Evolutionary conservation across 306 rosid genomes (phyloP).

Genomic region (Mucuna pruriens): DNA sequence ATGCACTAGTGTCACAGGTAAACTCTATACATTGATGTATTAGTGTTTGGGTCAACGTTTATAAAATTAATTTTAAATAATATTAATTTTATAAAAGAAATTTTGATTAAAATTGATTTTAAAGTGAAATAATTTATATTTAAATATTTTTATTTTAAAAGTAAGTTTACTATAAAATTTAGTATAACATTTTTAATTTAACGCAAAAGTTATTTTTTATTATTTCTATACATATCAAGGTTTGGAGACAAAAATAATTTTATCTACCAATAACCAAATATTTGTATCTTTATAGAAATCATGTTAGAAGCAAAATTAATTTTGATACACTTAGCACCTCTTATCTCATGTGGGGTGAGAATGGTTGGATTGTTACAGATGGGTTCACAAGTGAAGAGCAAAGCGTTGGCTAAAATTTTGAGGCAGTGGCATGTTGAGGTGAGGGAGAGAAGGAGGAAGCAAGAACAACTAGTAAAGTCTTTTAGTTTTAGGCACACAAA

Average conservation of each 20-base stretch:
- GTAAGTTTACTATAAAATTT: background rate
- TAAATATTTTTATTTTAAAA: background rate
- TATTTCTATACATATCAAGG: background rate
- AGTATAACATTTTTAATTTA: background rate
- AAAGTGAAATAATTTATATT: background rate
- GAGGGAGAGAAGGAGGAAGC: constrained; percentile 18
- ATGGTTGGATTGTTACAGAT: constrained; percentile 6
- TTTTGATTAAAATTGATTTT: background rate
- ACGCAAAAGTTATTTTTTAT: background rate
- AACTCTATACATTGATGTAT: background rate
- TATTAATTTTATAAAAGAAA: no score
- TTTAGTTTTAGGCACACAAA: background rate
- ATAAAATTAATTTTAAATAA: no score
- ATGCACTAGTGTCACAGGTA: constrained; percentile 31
- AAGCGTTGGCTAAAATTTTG: constrained; percentile 22
- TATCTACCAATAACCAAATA: background rate
- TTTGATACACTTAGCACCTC: background rate
- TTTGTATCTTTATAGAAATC: background rate
- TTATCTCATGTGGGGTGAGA: background rate
- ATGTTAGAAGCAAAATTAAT: background rate
- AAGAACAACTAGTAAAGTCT: background rate
- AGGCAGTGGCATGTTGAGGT: constrained; percentile 29
- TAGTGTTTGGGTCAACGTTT: background rate
- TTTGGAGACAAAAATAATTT: background rate
- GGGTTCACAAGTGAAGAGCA: constrained; percentile 27